phyloP scores from a whole-genome alignment of 768 basidiomycete species.

The Pholiota microspora region DNA sequence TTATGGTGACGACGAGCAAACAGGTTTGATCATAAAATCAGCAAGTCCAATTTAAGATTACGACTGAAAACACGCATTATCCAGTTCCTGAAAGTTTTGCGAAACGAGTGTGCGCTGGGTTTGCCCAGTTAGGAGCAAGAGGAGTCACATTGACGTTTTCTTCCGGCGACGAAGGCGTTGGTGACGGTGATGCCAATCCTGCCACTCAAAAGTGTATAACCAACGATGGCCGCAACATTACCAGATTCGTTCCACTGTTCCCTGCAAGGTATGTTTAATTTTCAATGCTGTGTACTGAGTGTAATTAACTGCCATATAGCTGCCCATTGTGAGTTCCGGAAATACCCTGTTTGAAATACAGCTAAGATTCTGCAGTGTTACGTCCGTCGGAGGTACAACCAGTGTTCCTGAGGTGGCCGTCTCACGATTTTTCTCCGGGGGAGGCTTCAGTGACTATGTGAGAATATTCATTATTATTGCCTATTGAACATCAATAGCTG shows the following conservation, averaged over 20 bases:
- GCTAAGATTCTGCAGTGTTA: slow-evolving; percentile 44
- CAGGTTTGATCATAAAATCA: slow-evolving; percentile 47
- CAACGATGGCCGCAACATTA: slow-evolving; percentile 52
- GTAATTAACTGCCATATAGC: slow-evolving; percentile 18
- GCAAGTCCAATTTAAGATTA: neutral
- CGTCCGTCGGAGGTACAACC: slow-evolving; percentile 66
- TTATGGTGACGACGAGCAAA: slow-evolving; percentile 67
- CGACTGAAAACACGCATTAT: too few species aligned
- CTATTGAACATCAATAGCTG: neutral
- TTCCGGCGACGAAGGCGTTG: slow-evolving; percentile 69
- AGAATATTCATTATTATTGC: slow-evolving; percentile 22
- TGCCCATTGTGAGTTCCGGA: slow-evolving; percentile 47
- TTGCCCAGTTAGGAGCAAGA: slow-evolving; percentile 63
- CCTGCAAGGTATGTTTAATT: slow-evolving; percentile 45
- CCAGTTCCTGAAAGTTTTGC: slow-evolving; percentile 6
- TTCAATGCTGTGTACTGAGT: neutral
- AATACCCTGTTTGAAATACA: neutral
- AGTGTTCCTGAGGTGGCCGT: slow-evolving; percentile 59
- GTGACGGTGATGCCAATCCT: slow-evolving; percentile 52
- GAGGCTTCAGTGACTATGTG: slow-evolving; percentile 73
- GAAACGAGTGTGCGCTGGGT: slow-evolving; percentile 40
- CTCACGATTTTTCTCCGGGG: slow-evolving; percentile 55
- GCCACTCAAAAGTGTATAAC: slow-evolving; percentile 50
- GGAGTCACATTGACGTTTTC: slow-evolving; percentile 55
- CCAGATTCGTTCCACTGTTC: slow-evolving; percentile 54